Conservation (phyloP, 2,329 filamentous ascomycete genomes). For the Macrophomina pseudophaseolina region DNA sequence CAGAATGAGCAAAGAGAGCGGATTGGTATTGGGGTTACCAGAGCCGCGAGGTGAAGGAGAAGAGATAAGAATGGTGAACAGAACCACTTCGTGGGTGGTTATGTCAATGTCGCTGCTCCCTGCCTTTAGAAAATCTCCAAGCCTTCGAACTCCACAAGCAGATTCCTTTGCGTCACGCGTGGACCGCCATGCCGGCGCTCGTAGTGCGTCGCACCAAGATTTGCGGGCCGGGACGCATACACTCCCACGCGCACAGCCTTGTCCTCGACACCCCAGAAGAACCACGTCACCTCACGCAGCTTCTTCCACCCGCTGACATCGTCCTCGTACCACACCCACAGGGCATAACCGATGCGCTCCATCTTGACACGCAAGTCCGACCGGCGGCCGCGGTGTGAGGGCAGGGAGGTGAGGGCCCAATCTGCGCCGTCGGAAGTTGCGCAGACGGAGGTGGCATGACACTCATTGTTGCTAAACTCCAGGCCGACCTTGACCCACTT, state of each 20-base stretch:
- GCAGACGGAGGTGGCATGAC: slow-evolving; percentile 62
- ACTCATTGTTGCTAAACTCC: slow-evolving; percentile 60
- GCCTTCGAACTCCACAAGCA: slow-evolving; percentile 49
- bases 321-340: slow-evolving; percentile 64
- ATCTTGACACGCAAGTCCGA: slow-evolving; percentile 61
- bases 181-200: slow-evolving; percentile 38
- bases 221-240: slow-evolving; percentile 62
- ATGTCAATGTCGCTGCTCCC: neutral
- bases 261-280: slow-evolving; percentile 65
- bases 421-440: slow-evolving; percentile 63
- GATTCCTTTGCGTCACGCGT: slow-evolving; percentile 38
- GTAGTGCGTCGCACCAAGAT: slow-evolving; percentile 46
- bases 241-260: slow-evolving; percentile 64
- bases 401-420: slow-evolving; percentile 60
- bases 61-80: neutral
- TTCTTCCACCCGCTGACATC: slow-evolving; percentile 56
- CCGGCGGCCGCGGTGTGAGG: slow-evolving; percentile 47
- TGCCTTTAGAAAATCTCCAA: slow-evolving; percentile 43
- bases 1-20: slow-evolving; percentile 10
- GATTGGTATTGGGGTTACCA: slow-evolving; percentile 8
- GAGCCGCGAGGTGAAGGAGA: neutral
- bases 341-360: slow-evolving; percentile 60
- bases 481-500: slow-evolving; percentile 68
- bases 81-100: too few relatives aligned
- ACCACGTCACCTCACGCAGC: slow-evolving; percentile 64